A percentile compares a stretch with the other conserved stretches of the same genome.
These are phyloP conservation scores for Penicillium freii DNA, from an alignment of 2,329 filamentous ascomycete species.

Conservation along the genomic window DNA sequence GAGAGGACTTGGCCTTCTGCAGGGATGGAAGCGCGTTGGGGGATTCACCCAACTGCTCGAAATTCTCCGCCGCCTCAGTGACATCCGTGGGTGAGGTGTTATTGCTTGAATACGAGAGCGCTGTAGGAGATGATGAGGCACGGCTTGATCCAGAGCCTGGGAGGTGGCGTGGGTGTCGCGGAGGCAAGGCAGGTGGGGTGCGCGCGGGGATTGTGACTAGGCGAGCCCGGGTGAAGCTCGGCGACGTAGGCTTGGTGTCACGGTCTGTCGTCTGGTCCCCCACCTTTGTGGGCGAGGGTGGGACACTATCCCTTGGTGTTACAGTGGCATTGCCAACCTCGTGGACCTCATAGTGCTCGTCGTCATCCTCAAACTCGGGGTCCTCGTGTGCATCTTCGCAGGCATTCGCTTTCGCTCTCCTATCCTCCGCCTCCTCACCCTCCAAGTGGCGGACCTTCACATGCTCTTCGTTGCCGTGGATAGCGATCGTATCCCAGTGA, in stretches of 20 bases:
- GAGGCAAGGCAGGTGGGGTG: conserved; percentile 69
- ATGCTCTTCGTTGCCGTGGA: conserved; percentile 15
- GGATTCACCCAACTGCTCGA: conserved; percentile 18
- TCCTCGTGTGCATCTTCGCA: conserved; percentile 15
- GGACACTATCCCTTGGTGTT: conserved; percentile 46
- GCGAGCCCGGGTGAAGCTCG: conserved; percentile 71
- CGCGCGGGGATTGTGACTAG: conserved; percentile 79
- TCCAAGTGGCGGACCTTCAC: conserved; percentile 7
- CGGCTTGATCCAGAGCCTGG: conserved; percentile 26
- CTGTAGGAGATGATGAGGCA: conserved; percentile 26
- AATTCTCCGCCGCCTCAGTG: conserved; percentile 18
- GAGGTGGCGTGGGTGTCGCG: conserved; percentile 61
- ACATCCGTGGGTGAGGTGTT: conserved; percentile 24
- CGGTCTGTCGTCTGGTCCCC: conserved; percentile 53
- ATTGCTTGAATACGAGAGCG: conserved; percentile 25
- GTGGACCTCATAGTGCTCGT: conserved; percentile 38
- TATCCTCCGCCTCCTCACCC: conserved; percentile 12
- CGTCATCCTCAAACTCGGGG: conserved; percentile 19
- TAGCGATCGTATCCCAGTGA: conserved; percentile 29
- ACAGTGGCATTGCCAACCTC: conserved; percentile 55
- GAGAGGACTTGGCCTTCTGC: conserved; percentile 19
- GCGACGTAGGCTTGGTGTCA: conserved; percentile 61
- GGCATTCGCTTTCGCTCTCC: conserved; percentile 10
- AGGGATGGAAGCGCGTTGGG: conserved; percentile 11
- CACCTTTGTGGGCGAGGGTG: conserved; percentile 18